Conservation (phyloP, 73 alveolate species). For the Paramecium caudatum region DNA sequence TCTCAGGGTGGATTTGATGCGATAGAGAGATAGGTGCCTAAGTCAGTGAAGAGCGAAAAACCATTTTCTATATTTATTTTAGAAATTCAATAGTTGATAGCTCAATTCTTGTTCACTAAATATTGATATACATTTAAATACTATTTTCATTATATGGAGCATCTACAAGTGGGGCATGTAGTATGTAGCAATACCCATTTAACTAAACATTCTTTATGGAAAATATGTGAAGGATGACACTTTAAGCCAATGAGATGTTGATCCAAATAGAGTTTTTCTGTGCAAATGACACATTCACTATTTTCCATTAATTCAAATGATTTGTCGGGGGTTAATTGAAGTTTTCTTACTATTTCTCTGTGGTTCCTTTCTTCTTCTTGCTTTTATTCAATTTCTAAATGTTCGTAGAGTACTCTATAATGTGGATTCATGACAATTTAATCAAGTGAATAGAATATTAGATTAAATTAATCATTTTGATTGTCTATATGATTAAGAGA, state of each 20-base stretch:
- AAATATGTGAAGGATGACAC: conserved; percentile 62
- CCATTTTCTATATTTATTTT: conserved; percentile 26
- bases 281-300: background rate
- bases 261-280: background rate
- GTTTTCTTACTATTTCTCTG: background rate
- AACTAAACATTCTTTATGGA: conserved; percentile 42
- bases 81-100: conserved; percentile 10
- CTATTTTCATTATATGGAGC: conserved; percentile 23
- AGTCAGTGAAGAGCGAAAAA: conserved; percentile 54
- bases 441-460: background rate
- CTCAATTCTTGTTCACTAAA: conserved; percentile 57
- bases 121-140: conserved; percentile 16
- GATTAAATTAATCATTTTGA: background rate
- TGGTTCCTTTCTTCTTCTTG: conserved; percentile 31
- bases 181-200: conserved; percentile 45
- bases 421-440: background rate
- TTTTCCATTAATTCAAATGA: background rate
- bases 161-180: conserved; percentile 38
- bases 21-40: conserved; percentile 33
- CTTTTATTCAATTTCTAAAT: background rate
- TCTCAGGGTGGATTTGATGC: conserved; percentile 4
- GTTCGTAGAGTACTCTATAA: background rate
- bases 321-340: conserved; percentile 1
- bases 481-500: background rate
- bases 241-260: background rate